phyloP scores from a whole-genome alignment of 164 flowering plant species.

The Magnolia changhungtana region DNA sequence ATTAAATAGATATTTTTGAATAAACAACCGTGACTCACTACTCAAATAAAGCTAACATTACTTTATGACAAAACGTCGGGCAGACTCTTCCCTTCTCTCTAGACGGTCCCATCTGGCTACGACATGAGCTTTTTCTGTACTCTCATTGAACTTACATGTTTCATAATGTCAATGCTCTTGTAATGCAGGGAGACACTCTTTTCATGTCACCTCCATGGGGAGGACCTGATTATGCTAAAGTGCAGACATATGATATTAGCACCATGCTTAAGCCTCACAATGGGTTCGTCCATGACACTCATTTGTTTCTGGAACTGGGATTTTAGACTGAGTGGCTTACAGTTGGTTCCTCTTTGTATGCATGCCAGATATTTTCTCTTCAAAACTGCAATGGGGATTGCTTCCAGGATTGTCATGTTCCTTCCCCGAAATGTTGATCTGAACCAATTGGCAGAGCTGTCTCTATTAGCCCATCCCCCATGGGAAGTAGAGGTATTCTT shows the following conservation, averaged over 20 bases:
- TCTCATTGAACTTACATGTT: neutral
- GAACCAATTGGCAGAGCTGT: conserved; percentile 78
- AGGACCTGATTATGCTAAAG: conserved; percentile 81
- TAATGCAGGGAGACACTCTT: conserved; percentile 70
- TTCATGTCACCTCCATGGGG: conserved; percentile 99
- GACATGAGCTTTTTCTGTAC: neutral
- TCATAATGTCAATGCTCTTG: neutral
- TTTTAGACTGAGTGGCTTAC: neutral
- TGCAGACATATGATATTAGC: conserved; percentile 52
- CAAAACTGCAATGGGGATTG: conserved; percentile 50
- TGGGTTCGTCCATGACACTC: conserved; percentile 43
- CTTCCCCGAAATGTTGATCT: conserved; percentile 88
- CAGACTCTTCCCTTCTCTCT: too few relatives aligned
- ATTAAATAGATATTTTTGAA: too few relatives aligned
- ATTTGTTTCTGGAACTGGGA: neutral
- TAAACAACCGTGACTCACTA: neutral
- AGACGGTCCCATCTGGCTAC: neutral
- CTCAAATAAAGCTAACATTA: too few relatives aligned
- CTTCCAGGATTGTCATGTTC: conserved; percentile 76
- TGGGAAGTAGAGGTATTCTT: conserved; percentile 77
- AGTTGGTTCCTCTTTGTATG: conserved; percentile 7
- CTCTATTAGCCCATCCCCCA: conserved; percentile 55
- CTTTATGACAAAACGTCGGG: too few relatives aligned
- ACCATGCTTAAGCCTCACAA: conserved; percentile 83
- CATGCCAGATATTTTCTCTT: conserved; percentile 56